These are phyloP conservation scores for Hericium rajendrae DNA, from an alignment of 768 basidiomycete species.

Conservation along the genomic window DNA sequence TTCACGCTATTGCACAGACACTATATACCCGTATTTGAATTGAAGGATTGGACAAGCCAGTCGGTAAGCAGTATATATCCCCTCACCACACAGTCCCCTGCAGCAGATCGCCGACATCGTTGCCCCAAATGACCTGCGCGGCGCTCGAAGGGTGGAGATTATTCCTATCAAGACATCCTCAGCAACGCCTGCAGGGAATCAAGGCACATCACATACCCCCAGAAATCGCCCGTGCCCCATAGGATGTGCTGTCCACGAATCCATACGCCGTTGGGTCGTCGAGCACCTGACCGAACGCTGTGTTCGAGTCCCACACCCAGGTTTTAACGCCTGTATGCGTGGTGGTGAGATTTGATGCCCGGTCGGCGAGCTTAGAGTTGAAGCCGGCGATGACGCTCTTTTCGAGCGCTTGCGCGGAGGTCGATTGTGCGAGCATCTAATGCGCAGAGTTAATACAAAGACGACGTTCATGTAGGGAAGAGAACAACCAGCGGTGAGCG, in stretches of 20 bases:
- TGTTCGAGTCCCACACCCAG: conserved; percentile 41
- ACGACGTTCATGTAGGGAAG: conserved; percentile 33
- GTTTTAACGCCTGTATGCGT: conserved; percentile 39
- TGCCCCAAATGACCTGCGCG: conserved; percentile 19
- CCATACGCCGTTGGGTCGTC: conserved; percentile 41
- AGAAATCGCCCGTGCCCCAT: conserved; percentile 40
- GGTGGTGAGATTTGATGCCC: conserved; percentile 31
- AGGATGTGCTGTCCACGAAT: conserved; percentile 42
- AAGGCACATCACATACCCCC: conserved; percentile 32
- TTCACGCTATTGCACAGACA: no score
- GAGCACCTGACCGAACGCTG: conserved; percentile 40
- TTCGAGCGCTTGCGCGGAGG: conserved; percentile 30
- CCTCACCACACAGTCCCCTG: conserved; percentile 16
- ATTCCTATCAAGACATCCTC: conserved; percentile 27
- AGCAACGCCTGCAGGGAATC: not conserved
- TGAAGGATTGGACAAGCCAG: no score
- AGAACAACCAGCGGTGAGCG: conserved; percentile 44
- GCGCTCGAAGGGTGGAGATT: conserved; percentile 40
- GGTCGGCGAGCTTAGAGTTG: conserved; percentile 38
- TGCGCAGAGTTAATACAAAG: conserved; percentile 16
- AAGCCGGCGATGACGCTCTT: conserved; percentile 39
- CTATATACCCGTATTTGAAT: no score
- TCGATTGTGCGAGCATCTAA: conserved; percentile 39
- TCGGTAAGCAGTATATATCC: no score
- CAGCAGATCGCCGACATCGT: conserved; percentile 15